Percentiles rank a stretch among this genome's conserved stretches.
Conservation (phyloP, 257 asterid species). For the Anisodus tanguticus region DNA sequence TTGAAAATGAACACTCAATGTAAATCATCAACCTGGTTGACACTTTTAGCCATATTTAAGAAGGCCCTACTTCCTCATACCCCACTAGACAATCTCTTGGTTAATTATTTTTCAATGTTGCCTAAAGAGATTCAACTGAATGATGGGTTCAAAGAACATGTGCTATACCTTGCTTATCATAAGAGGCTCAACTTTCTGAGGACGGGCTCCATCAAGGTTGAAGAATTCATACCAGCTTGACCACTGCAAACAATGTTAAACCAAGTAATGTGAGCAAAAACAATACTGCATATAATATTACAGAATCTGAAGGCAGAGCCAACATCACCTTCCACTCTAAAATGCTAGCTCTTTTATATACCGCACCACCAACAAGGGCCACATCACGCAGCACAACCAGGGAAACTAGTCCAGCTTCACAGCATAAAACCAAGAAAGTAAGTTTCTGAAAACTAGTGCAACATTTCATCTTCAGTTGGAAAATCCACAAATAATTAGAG, state of each 20-base stretch:
- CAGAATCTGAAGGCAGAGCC: background rate
- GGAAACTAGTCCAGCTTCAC: constrained; percentile 83
- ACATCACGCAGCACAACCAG: constrained; percentile 83
- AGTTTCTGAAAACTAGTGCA: background rate
- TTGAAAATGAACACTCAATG: background rate
- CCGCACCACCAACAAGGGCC: constrained; percentile 86
- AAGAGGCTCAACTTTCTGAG: constrained; percentile 83
- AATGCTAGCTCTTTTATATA: constrained; percentile 75
- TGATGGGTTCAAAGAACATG: background rate
- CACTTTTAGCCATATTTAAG: no score
- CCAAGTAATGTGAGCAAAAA: constrained; percentile 29
- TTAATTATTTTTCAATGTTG: background rate
- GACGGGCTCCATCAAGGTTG: constrained; percentile 74
- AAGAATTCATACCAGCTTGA: constrained; percentile 76
- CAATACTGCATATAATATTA: constrained; percentile 19
- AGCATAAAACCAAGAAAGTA: constrained; percentile 23
- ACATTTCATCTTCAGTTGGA: background rate
- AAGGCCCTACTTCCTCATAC: no score
- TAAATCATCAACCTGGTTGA: background rate
- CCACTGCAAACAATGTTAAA: constrained; percentile 52
- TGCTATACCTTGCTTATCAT: constrained; percentile 78
- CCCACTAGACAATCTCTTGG: background rate
- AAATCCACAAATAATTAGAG: background rate
- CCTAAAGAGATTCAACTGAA: constrained; percentile 17
- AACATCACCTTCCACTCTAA: constrained; percentile 74